Base-by-base conservation (phyloP, 2,329 filamentous ascomycete genomes). In the Lasiodiplodia sp. region DNA sequence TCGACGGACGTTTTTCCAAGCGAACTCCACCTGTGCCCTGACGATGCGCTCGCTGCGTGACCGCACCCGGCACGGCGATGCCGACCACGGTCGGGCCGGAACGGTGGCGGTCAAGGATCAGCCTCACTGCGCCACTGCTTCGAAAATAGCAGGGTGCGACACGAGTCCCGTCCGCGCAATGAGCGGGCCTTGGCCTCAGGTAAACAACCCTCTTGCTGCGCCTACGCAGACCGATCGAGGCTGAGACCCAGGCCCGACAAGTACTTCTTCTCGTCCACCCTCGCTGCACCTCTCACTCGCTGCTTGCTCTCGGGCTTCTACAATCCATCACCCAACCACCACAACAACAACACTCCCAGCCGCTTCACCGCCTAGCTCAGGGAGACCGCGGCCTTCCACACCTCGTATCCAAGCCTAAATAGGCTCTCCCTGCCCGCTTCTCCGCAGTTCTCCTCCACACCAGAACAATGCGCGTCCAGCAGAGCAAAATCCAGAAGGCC, bases 401-500 rank as follows among this genome's bases (percentile, higher is more conserved):
- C 60, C 47, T 64, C 60, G 60, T 64, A 52, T 64, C 60, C 25
- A 14, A 14, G 60, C 55, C 53, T 49, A n/a, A 34, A 12, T n/a
- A 58, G 65, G 55, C 65, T 31, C 65, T 58, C 56, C 65, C 40
- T 60, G 21, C 38, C 55, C 21, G 12, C 21, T 21, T 34, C 31
- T 31, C 40, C 55, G 23, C 25, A 49, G 28, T 28, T 40, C 52
- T 16, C 14, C 28, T 34, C 16, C 28, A 34, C 25, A 34, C 23
- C 58, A 28, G 18, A 21, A 60, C 34, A 23, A 67, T 67, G 65
- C 65, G 65, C 55, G 55, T 67, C 44, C 53, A 67, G 44, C 65
- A 67, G 40, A 80, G 74, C 49, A 81, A 84, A 72, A 79, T 86
- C 37, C 85, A 87, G 71, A 84, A 86, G 74, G 83, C 82, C 73